Evolutionary conservation across 2,329 filamentous ascomycete genomes (phyloP).

Genomic region (Aspergillus tubingensis): DNA sequence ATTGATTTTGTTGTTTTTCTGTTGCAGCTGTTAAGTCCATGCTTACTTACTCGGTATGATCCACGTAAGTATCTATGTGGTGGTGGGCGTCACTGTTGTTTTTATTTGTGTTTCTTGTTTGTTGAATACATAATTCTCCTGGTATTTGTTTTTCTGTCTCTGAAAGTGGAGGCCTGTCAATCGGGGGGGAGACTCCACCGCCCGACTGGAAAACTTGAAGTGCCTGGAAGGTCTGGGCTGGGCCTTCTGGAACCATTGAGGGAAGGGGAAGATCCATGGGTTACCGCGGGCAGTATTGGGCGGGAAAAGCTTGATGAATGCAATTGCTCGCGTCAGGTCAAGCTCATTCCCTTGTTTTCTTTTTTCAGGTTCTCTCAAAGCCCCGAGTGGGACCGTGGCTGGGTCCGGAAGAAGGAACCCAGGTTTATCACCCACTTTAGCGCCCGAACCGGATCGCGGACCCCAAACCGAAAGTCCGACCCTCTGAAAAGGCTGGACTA

Average conservation of each 20-base stretch:
- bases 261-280: constrained; percentile 4
- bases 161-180: not conserved
- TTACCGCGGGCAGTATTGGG: not conserved
- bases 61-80: too few species aligned
- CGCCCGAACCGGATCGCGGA: constrained; percentile 20
- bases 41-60: too few species aligned
- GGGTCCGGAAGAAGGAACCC: constrained; percentile 5
- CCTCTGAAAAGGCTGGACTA: constrained; percentile 13
- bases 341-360: constrained; percentile 6
- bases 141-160: too few species aligned
- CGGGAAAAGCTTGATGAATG: not conserved
- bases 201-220: not conserved
- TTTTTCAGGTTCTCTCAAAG: constrained; percentile 11
- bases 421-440: constrained; percentile 15
- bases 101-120: too few species aligned
- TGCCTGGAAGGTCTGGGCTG: too few species aligned
- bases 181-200: not conserved
- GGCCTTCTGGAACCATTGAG: constrained; percentile 19
- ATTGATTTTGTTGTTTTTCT: not conserved
- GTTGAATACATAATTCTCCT: too few species aligned
- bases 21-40: too few species aligned
- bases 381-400: constrained; percentile 16
- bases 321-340: not conserved
- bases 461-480: constrained; percentile 8
- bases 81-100: too few species aligned